Evolutionary conservation across 2,329 filamentous ascomycete genomes (phyloP).

Genomic region (Colletotrichum godetiae): DNA sequence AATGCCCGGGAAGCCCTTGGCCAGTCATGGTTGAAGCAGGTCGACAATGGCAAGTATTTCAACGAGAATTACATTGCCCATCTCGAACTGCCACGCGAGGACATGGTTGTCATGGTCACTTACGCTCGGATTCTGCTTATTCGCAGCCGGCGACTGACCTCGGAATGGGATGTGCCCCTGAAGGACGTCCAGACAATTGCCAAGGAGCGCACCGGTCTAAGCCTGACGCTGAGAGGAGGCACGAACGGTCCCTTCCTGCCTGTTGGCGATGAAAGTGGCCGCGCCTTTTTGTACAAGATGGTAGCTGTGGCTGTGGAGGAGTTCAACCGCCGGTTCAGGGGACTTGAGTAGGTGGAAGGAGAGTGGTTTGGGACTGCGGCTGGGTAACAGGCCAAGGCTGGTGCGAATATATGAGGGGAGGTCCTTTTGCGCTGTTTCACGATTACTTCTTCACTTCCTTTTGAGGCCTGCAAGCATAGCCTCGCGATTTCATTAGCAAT

Average conservation of each 20-base stretch:
- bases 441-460: neutral
- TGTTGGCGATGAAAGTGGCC: conserved; percentile 84
- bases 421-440: neutral
- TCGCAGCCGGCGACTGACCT: conserved; percentile 83
- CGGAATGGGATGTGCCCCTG: conserved; percentile 95
- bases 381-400: too few species aligned
- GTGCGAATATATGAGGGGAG: neutral
- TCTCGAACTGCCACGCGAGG: conserved; percentile 88
- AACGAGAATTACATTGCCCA: conserved; percentile 98
- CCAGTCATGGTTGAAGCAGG: conserved; percentile 98
- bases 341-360: conserved; percentile 45
- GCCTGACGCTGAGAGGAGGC: conserved; percentile 87
- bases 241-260: conserved; percentile 96
- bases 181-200: conserved; percentile 97
- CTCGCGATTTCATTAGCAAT: conserved; percentile 15
- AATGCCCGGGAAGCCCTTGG: conserved; percentile 94
- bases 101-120: conserved; percentile 90
- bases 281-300: conserved; percentile 73
- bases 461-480: conserved; percentile 18
- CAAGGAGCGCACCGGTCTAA: conserved; percentile 95
- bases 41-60: conserved; percentile 98
- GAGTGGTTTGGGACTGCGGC: neutral
- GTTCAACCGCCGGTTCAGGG: conserved; percentile 72
- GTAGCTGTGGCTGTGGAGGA: conserved; percentile 74
- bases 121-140: conserved; percentile 91